Evolutionary conservation across 2,329 filamentous ascomycete species (phyloP), one percentile per base, ranked within the genome.

Genomic region (Trichoderma sp.): DNA sequence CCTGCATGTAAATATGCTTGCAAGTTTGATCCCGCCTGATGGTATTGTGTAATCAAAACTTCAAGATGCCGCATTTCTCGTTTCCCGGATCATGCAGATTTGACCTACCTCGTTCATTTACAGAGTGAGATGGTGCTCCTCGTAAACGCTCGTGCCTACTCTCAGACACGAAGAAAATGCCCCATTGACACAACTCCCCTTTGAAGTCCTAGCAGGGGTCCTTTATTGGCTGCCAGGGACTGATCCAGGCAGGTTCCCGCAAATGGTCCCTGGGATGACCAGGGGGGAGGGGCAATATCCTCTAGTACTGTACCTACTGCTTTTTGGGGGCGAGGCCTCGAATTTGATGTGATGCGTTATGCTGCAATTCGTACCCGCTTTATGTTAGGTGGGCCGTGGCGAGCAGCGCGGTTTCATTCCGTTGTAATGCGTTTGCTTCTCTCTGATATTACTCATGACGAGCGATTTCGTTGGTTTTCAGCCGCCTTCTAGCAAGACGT

Each of bases 131-230:
- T 43, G n/a, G 40, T 10, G 40, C 40, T 43, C 8, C 40, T 43
- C 40, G 40, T 43, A 43, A 43, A 43, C 7, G 40, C 40, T 43
- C 40, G 19, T 40, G 3, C 37, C 63, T 58, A n/a, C 40, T 52
- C 59, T 49, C 55, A 59, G 63, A 58, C 63, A 59, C 47, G 52
- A 66, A 53, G 37, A 66, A 43, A 19, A 35, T 3, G 52, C 16
- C 21, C 56, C 56, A n/a, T 58, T n/a, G 33, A n/a, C 21, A 43
- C 27, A 67, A 52, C 63, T 67, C 63, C 63, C 63, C 52, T 59
- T 67, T 67, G 55, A 67, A 67, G 63, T 67, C 63, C 63, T 67
- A 59, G 53, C 63, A 67, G 55, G 63, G 63, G 55, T 59, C 8
- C n/a, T 58, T 67, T 59, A 67, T 66, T 66, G 63, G 63, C 53